phyloP scores from a whole-genome alignment of 2,329 filamentous ascomycete genomes.

The Diaporthe longicolla region DNA sequence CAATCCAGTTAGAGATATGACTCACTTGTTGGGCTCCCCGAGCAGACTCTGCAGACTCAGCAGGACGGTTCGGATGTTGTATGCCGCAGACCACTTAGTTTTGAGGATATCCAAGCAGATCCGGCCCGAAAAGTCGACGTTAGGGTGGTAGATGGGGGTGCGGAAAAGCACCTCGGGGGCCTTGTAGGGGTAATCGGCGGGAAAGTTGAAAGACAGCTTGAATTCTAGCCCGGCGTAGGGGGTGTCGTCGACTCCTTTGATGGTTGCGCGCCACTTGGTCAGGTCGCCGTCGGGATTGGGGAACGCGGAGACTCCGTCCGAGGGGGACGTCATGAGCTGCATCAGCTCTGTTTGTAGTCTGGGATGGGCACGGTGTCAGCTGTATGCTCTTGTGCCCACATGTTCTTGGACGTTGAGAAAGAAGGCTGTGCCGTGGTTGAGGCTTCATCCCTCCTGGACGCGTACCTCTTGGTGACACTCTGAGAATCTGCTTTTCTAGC shows the following conservation, averaged over 20 bases:
- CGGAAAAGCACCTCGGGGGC: constrained; percentile 95
- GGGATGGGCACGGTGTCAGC: constrained; percentile 33
- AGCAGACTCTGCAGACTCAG: constrained; percentile 94
- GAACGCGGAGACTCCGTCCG: constrained; percentile 95
- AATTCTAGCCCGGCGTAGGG: constrained; percentile 90
- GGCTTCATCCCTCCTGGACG: background rate
- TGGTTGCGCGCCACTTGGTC: constrained; percentile 93
- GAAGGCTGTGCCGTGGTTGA: background rate
- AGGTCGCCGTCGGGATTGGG: constrained; percentile 91
- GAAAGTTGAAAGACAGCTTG: constrained; percentile 94
- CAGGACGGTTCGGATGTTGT: constrained; percentile 95
- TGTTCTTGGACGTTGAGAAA: background rate
- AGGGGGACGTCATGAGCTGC: constrained; percentile 96
- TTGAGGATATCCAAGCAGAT: constrained; percentile 99
- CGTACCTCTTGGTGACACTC: constrained; percentile 83
- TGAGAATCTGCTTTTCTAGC: constrained; percentile 75
- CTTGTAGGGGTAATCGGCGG: constrained; percentile 91
- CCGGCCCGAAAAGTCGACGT: constrained; percentile 95
- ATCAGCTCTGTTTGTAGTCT: constrained; percentile 98
- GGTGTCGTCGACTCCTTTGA: constrained; percentile 90
- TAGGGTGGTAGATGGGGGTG: constrained; percentile 99
- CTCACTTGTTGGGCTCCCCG: constrained; percentile 98
- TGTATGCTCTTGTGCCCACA: background rate
- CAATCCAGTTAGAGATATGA: constrained; percentile 39
- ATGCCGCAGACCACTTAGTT: constrained; percentile 98